Evolutionary conservation across 2,329 filamentous ascomycete genomes (phyloP).

Genomic region (Colletotrichum orchidophilum): DNA sequence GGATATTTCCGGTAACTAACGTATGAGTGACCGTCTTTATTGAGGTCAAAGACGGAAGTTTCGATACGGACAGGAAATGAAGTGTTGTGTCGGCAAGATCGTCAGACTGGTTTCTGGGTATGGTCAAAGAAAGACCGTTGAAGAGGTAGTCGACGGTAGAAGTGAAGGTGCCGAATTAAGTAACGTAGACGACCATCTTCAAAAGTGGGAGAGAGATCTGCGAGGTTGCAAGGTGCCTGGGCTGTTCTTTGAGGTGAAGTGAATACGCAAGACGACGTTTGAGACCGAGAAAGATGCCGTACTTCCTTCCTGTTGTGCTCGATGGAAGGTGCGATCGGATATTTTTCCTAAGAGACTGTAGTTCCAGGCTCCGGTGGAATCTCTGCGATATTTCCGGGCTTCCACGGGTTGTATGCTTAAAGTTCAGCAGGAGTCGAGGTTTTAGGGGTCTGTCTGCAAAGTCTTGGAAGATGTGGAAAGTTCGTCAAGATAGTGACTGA

Average conservation of each 20-base stretch:
- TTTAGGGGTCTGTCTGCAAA: not conserved
- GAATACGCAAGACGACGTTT: not conserved
- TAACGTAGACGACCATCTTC: no score
- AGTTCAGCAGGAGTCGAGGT: not conserved
- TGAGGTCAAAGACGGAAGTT: not conserved
- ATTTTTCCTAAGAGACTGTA: no score
- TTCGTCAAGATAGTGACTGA: not conserved
- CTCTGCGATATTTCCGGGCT: not conserved
- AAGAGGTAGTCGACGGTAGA: not conserved
- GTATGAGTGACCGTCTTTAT: not conserved
- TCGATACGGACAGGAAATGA: no score
- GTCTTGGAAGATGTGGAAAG: not conserved
- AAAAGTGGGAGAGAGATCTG: not conserved
- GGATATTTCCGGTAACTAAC: no score
- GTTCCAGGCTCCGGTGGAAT: not conserved
- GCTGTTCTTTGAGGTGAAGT: not conserved
- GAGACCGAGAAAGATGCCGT: not conserved
- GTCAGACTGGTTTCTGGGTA: not conserved
- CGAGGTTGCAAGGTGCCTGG: no score
- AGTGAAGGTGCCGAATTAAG: not conserved
- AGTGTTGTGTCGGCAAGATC: not conserved
- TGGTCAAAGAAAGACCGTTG: not conserved
- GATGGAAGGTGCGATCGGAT: not conserved
- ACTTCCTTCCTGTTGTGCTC: not conserved
- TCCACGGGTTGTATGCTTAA: not conserved